Percentiles rank a stretch among this genome's conserved stretches.
Conservation (phyloP, 306 rosid species). For the Dicorynia guianensis region DNA sequence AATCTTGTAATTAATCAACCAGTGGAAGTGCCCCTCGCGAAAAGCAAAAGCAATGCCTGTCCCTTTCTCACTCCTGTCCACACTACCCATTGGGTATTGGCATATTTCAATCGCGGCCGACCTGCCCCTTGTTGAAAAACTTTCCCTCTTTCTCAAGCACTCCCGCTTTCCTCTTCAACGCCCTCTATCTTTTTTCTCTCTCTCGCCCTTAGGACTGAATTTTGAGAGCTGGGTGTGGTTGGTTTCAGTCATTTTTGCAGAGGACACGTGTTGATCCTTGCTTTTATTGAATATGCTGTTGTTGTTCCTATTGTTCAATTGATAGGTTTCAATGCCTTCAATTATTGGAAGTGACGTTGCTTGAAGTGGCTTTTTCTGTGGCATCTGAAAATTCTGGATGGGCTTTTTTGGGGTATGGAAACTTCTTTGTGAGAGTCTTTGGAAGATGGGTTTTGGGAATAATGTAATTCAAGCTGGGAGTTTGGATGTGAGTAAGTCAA, state of each 20-base stretch:
- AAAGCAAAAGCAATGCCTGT: slow-evolving; percentile 36
- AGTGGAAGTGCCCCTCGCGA: slow-evolving; percentile 40
- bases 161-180: slow-evolving; percentile 46
- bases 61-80: not conserved
- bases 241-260: not conserved
- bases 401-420: slow-evolving; percentile 37
- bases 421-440: slow-evolving; percentile 36
- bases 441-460: slow-evolving; percentile 49
- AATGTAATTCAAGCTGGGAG: slow-evolving; percentile 28
- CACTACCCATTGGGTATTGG: not conserved
- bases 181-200: slow-evolving; percentile 22
- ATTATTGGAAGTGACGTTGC: slow-evolving; percentile 34
- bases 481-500: slow-evolving; percentile 39
- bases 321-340: slow-evolving; percentile 29
- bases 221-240: slow-evolving; percentile 34
- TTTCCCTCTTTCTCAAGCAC: slow-evolving; percentile 48
- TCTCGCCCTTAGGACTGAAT: slow-evolving; percentile 29
- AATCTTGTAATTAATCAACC: slow-evolving; percentile 28
- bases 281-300: not conserved
- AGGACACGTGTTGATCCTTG: slow-evolving; percentile 35
- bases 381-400: slow-evolving; percentile 28
- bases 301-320: slow-evolving; percentile 3
- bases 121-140: slow-evolving; percentile 37
- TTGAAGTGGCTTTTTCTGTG: slow-evolving; percentile 10
- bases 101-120: not conserved